A percentile compares a stretch with the other conserved stretches of the same genome.
Evolutionary conservation across 2,329 filamentous ascomycete species (phyloP).

Genomic region (Aciculosporium take): DNA sequence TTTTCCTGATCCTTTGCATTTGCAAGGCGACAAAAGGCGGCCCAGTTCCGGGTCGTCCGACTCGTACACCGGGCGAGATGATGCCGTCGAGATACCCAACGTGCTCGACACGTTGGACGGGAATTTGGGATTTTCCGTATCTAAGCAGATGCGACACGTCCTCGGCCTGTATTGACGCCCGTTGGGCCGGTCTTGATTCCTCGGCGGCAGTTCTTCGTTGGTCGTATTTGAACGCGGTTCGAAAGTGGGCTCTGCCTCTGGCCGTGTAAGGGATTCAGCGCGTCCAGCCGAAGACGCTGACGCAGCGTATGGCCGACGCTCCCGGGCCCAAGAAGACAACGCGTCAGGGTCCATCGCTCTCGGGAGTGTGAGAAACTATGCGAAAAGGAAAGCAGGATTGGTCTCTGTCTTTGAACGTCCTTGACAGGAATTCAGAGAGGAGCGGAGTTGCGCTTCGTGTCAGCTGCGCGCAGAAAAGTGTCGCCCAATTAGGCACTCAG

Average conservation of each 20-base stretch:
- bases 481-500: slow-evolving; percentile 2
- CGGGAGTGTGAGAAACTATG: neutral
- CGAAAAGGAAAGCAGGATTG: neutral
- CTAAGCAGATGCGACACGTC: slow-evolving; percentile 81
- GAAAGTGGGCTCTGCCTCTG: neutral
- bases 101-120: slow-evolving; percentile 19
- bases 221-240: neutral
- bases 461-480: neutral
- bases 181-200: slow-evolving; percentile 7
- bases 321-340: slow-evolving; percentile 11
- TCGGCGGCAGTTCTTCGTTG: slow-evolving; percentile 3
- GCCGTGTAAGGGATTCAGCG: neutral
- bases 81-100: slow-evolving; percentile 18
- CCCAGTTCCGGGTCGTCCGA: slow-evolving; percentile 62
- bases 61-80: slow-evolving; percentile 41
- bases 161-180: slow-evolving; percentile 48
- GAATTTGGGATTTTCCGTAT: slow-evolving; percentile 41
- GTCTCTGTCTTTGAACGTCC: neutral
- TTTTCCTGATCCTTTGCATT: slow-evolving; percentile 82
- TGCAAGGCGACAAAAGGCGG: slow-evolving; percentile 75
- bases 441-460: neutral
- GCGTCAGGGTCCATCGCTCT: slow-evolving; percentile 14
- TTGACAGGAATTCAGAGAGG: neutral
- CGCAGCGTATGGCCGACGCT: slow-evolving; percentile 3
- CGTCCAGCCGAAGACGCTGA: neutral